Conservation (phyloP, 257 asterid genomes). For the Scutellaria baicalensis region DNA sequence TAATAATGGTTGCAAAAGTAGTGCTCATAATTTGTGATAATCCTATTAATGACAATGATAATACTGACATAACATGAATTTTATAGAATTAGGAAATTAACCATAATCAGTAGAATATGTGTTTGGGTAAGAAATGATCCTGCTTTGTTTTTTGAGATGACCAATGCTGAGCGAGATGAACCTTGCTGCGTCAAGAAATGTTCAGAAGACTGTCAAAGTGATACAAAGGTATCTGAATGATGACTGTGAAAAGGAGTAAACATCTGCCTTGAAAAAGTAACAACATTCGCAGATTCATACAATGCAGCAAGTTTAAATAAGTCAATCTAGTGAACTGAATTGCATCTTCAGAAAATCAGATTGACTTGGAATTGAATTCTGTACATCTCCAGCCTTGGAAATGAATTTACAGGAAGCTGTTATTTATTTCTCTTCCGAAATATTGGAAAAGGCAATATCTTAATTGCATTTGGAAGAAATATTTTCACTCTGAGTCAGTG, state of each 20-base stretch:
- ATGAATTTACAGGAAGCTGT: conserved; percentile 65
- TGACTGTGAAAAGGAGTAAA: conserved; percentile 22
- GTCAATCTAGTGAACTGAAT: conserved; percentile 52
- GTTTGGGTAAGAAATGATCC: conserved; percentile 12
- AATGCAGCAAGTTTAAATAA: conserved; percentile 48
- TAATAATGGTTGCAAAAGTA: neutral
- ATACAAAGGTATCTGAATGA: conserved; percentile 27
- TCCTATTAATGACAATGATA: conserved; percentile 8
- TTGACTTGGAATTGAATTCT: conserved; percentile 42
- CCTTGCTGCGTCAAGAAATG: conserved; percentile 14
- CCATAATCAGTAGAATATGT: conserved; percentile 9
- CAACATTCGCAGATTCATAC: conserved; percentile 61
- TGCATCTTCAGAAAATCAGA: conserved; percentile 46
- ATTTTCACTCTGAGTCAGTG: conserved; percentile 69
- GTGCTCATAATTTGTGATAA: neutral
- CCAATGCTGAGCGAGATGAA: conserved; percentile 12
- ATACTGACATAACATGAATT: neutral
- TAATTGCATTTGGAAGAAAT: conserved; percentile 30
- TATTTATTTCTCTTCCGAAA: conserved; percentile 46
- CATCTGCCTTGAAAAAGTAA: conserved; percentile 49
- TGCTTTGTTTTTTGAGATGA: conserved; percentile 6
- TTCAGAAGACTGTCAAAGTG: conserved; percentile 21
- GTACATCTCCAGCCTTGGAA: conserved; percentile 67
- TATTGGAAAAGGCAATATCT: conserved; percentile 34
- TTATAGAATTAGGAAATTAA: conserved; percentile 6